Evolutionary conservation across 1,284 basidiomycete genomes (phyloP).

Genomic region (Stygiomarasmius scandens): DNA sequence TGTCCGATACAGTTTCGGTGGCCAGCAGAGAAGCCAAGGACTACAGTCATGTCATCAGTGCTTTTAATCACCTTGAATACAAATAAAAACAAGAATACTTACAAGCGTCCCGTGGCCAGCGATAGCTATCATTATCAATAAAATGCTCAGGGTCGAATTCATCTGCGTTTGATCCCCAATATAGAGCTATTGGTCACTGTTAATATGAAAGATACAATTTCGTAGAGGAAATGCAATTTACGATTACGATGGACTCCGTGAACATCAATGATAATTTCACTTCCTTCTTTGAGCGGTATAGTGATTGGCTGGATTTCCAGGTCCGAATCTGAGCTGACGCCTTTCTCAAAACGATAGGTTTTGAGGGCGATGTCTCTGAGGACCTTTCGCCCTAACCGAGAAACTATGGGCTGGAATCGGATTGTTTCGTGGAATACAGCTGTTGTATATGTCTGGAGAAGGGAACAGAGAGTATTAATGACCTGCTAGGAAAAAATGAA

Average conservation of each 20-base stretch:
- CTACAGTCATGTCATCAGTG: slow-evolving; percentile 14
- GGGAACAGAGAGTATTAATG: neutral
- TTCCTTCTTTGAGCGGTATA: slow-evolving; percentile 43
- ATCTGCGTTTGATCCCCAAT: slow-evolving; percentile 49
- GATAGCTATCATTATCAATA: slow-evolving; percentile 41
- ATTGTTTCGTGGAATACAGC: slow-evolving; percentile 48
- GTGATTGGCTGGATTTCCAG: slow-evolving; percentile 29
- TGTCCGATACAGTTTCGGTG: no score
- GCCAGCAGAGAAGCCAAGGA: slow-evolving; percentile 46
- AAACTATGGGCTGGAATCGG: slow-evolving; percentile 39
- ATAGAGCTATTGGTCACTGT: slow-evolving; percentile 27
- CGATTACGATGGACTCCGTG: slow-evolving; percentile 39
- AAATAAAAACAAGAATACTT: slow-evolving; percentile 15
- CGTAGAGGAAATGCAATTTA: slow-evolving; percentile 10
- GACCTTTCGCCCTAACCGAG: slow-evolving; percentile 45
- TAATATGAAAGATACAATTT: neutral
- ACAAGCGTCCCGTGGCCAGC: slow-evolving; percentile 45
- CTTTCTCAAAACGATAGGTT: slow-evolving; percentile 20
- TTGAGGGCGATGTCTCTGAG: slow-evolving; percentile 35
- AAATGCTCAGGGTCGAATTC: slow-evolving; percentile 51
- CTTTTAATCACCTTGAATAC: slow-evolving; percentile 8
- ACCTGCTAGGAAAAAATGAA: neutral
- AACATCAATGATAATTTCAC: slow-evolving; percentile 40
- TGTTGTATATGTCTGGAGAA: slow-evolving; percentile 30
- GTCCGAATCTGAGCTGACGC: slow-evolving; percentile 20